phyloP scores from a whole-genome alignment of 306 rosid species.

The Trichosanthes cucumerina region DNA sequence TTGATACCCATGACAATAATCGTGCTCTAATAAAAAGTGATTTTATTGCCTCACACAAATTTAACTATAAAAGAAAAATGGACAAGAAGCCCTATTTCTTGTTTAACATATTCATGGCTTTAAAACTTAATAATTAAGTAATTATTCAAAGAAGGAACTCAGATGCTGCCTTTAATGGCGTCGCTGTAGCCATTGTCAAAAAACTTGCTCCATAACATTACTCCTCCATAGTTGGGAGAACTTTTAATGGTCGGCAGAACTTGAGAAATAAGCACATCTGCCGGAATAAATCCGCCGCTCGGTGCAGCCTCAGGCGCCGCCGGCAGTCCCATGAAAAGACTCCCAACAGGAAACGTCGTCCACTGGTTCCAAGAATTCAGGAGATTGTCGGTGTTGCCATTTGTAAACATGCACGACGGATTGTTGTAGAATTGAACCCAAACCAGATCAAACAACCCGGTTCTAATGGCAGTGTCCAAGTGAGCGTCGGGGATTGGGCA shows the following conservation, averaged over 20 bases:
- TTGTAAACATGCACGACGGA: conserved; percentile 30
- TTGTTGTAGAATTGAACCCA: conserved; percentile 83
- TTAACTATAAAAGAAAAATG: no score
- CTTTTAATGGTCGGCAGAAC: conserved; percentile 40
- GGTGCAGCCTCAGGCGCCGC: conserved; percentile 40
- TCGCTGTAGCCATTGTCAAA: conserved; percentile 28
- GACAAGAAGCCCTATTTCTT: not conserved
- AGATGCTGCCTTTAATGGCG: conserved; percentile 21
- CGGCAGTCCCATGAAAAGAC: conserved; percentile 56
- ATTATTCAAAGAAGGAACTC: not conserved
- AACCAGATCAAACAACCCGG: conserved; percentile 44
- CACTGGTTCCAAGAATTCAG: conserved; percentile 47
- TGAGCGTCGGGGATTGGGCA: conserved; percentile 39
- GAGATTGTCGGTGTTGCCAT: conserved; percentile 26
- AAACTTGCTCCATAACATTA: conserved; percentile 47
- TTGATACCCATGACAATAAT: no score
- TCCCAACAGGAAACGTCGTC: conserved; percentile 22
- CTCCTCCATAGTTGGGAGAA: conserved; percentile 46
- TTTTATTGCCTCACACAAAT: not conserved
- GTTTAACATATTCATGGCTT: not conserved
- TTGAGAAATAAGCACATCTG: conserved; percentile 15
- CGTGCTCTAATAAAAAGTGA: no score
- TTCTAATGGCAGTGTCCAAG: conserved; percentile 28
- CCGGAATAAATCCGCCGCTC: conserved; percentile 38
- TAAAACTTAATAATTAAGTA: not conserved